Conservation (phyloP, 2,329 filamentous ascomycete species). For the Knufia fluminis region DNA sequence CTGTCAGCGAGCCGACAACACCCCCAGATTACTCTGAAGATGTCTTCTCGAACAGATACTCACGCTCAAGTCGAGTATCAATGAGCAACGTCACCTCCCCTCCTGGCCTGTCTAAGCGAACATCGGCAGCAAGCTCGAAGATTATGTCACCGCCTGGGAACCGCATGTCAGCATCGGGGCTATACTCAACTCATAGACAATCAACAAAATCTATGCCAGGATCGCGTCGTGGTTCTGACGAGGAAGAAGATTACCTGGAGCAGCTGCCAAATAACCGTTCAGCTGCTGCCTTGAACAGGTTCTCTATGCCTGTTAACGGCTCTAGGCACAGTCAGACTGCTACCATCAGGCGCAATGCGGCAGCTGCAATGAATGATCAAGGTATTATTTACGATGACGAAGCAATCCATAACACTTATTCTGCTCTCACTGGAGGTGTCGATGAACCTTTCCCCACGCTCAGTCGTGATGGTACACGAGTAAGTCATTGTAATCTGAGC, state of each 20-base stretch:
- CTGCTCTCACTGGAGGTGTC: conserved; percentile 49
- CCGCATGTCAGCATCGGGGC: conserved; percentile 42
- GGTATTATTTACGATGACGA: conserved; percentile 77
- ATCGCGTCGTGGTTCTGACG: conserved; percentile 81
- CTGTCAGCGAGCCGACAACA: conserved; percentile 90
- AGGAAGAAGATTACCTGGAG: conserved; percentile 69
- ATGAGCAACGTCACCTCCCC: conserved; percentile 79
- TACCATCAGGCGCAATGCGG: conserved; percentile 6
- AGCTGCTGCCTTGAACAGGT: conserved; percentile 68
- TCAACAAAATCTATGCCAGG: conserved; percentile 79
- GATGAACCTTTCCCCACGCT: conserved; percentile 85
- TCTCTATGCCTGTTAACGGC: conserved; percentile 81
- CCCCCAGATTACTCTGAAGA: conserved; percentile 85
- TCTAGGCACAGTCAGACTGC: conserved; percentile 42
- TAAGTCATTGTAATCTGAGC: conserved; percentile 8
- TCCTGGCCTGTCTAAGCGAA: conserved; percentile 63
- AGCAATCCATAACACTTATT: conserved; percentile 26
- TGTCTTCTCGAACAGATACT: conserved; percentile 70
- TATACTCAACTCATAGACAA: conserved; percentile 42
- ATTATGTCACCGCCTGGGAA: conserved; percentile 67
- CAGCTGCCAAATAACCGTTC: conserved; percentile 55
- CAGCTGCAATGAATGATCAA: conserved; percentile 17
- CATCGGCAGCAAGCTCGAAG: conserved; percentile 67
- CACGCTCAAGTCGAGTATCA: conserved; percentile 79
- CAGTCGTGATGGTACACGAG: conserved; percentile 34